These are phyloP conservation scores for Blechomonas ayalai DNA, from an alignment of 208 protist genomes.

Conservation along the genomic window DNA sequence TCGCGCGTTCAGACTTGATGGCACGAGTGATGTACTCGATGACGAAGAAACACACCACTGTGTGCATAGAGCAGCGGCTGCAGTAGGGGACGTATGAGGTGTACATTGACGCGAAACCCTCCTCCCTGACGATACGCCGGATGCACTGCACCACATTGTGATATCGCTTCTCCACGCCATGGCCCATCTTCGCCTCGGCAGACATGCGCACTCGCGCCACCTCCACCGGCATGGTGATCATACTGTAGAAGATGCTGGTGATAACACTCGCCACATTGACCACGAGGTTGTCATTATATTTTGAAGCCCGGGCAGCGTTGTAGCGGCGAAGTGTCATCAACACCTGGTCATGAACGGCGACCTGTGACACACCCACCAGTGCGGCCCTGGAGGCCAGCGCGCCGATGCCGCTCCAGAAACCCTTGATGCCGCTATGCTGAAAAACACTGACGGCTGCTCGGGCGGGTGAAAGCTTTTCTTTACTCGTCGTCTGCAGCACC, in stretches of 20 bases:
- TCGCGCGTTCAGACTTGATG: too few relatives aligned
- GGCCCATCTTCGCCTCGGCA: slow-evolving; percentile 55
- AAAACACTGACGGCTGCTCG: slow-evolving; percentile 36
- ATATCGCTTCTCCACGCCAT: slow-evolving; percentile 54
- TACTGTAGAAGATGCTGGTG: slow-evolving; percentile 78
- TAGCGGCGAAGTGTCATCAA: slow-evolving; percentile 50
- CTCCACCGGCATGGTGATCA: slow-evolving; percentile 89
- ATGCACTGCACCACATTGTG: slow-evolving; percentile 75
- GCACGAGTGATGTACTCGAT: slow-evolving; percentile 73
- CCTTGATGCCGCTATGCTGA: slow-evolving; percentile 36
- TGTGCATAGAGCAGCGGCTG: slow-evolving; percentile 80
- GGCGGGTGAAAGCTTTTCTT: slow-evolving; percentile 43
- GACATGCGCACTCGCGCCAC: slow-evolving; percentile 86
- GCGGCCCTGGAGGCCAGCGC: slow-evolving; percentile 73
- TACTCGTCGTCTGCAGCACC: slow-evolving; percentile 85
- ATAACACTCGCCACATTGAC: slow-evolving; percentile 72
- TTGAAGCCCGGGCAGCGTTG: slow-evolving; percentile 23
- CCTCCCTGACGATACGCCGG: slow-evolving; percentile 53
- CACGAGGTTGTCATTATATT: slow-evolving; percentile 64
- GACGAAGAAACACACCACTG: slow-evolving; percentile 84
- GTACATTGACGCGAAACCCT: slow-evolving; percentile 78
- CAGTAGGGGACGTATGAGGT: slow-evolving; percentile 88
- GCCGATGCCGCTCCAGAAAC: slow-evolving; percentile 82
- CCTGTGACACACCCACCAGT: slow-evolving; percentile 85
- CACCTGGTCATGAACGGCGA: slow-evolving; percentile 90